Percentiles rank a stretch among this genome's conserved stretches.
These are phyloP conservation scores for Vitis labrusca DNA, from an alignment of 164 flowering plant species.

Conservation along the genomic window DNA sequence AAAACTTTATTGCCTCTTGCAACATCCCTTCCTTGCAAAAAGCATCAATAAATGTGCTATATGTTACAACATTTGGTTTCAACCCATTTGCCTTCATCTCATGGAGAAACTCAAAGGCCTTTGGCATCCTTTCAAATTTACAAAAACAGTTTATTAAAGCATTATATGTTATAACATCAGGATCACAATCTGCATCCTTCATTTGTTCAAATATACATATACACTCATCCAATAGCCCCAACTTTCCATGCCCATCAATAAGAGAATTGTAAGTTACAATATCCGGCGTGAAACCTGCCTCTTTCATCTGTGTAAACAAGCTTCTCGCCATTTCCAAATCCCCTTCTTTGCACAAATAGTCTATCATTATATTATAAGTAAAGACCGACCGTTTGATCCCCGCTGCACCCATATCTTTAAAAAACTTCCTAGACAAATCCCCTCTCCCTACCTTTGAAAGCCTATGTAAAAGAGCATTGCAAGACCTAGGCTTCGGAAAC, in stretches of 20 bases:
- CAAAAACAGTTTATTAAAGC: constrained; percentile 75
- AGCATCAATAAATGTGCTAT: constrained; percentile 79
- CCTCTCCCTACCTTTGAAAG: constrained; percentile 49
- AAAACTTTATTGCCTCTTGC: constrained; percentile 66
- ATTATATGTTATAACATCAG: constrained; percentile 84
- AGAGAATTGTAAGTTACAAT: constrained; percentile 76
- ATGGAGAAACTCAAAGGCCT: constrained; percentile 52
- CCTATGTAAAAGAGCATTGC: constrained; percentile 61
- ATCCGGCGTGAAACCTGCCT: constrained; percentile 56
- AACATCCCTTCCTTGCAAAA: constrained; percentile 86
- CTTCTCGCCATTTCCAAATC: constrained; percentile 53
- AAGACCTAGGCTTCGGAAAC: constrained; percentile 65
- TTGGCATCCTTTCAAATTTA: constrained; percentile 54
- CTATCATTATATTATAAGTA: constrained; percentile 79
- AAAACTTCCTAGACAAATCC: constrained; percentile 46
- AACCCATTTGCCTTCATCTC: constrained; percentile 64
- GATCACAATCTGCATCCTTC: constrained; percentile 58
- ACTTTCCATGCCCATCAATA: constrained; percentile 77
- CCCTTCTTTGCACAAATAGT: constrained; percentile 62
- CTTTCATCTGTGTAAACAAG: constrained; percentile 60
- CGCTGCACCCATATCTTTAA: constrained; percentile 56
- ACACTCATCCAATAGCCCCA: constrained; percentile 54
- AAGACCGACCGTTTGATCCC: constrained; percentile 54
- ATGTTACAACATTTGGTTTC: constrained; percentile 86
- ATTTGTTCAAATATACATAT: constrained; percentile 59